Percentiles rank a stretch among this genome's conserved stretches.
Conservation (phyloP, 2,329 filamentous ascomycete species). For the Diaporthe humulicola region DNA sequence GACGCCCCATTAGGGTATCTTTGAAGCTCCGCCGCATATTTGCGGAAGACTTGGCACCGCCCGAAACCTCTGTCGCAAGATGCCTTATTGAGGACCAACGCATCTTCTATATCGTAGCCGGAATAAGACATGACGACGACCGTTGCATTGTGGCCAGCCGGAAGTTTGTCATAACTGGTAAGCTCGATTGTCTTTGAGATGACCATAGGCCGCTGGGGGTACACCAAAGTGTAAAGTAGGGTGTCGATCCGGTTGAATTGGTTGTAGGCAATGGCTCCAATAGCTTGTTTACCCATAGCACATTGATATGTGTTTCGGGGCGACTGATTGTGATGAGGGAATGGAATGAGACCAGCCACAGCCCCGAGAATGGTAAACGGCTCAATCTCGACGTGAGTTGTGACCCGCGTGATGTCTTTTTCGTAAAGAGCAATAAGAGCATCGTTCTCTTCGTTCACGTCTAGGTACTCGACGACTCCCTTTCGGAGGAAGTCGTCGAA, state of each 20-base stretch:
- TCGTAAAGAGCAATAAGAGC: conserved; percentile 93
- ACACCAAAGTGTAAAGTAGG: conserved; percentile 95
- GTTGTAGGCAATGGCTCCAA: conserved; percentile 97
- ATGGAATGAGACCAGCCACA: conserved; percentile 95
- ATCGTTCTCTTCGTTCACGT: conserved; percentile 99
- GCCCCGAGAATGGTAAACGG: conserved; percentile 97
- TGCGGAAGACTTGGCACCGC: conserved; percentile 97
- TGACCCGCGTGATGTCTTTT: conserved; percentile 82
- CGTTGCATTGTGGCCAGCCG: conserved; percentile 95
- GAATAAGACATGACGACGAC: conserved; percentile 99
- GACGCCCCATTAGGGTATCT: conserved; percentile 86
- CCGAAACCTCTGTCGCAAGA: conserved; percentile 96
- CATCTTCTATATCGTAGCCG: conserved; percentile 99
- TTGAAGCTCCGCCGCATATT: conserved; percentile 88
- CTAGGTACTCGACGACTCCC: conserved; percentile 94
- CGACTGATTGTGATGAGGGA: conserved; percentile 98
- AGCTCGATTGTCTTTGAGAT: conserved; percentile 97
- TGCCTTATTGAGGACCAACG: conserved; percentile 95
- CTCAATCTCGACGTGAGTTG: conserved; percentile 97
- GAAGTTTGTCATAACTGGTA: conserved; percentile 96
- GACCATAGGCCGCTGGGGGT: conserved; percentile 97
- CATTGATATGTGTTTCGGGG: conserved; percentile 99
- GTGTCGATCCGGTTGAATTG: conserved; percentile 98
- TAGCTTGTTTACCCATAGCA: conserved; percentile 99
- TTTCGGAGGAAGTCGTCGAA: conserved; percentile 95